These are phyloP conservation scores for Tolypocladium ophioglossoides DNA, from an alignment of 2,329 filamentous ascomycete genomes.

Conservation along the genomic window DNA sequence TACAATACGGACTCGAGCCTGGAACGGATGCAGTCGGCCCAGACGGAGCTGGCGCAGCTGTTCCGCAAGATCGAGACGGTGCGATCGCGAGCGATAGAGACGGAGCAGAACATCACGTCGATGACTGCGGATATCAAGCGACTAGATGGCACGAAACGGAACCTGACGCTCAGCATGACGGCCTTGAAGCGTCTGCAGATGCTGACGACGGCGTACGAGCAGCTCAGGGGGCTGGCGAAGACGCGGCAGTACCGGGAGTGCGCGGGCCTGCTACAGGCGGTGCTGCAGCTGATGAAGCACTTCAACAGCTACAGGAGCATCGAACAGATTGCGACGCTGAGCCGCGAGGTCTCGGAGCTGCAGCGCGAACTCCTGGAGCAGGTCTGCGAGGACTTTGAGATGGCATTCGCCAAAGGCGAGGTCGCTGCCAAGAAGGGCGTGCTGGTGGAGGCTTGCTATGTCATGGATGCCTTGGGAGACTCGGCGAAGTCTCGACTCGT, in stretches of 20 bases:
- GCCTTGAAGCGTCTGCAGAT: conserved; percentile 95
- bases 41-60: conserved; percentile 77
- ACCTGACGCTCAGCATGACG: conserved; percentile 95
- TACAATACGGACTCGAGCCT: conserved; percentile 81
- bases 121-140: conserved; percentile 99
- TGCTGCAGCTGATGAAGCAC: conserved; percentile 94
- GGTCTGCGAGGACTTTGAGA: conserved; percentile 98
- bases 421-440: conserved; percentile 57
- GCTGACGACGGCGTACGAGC: conserved; percentile 98
- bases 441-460: conserved; percentile 77
- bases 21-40: conserved; percentile 81
- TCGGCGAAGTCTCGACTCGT: conserved; percentile 71
- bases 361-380: conserved; percentile 91
- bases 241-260: conserved; percentile 91
- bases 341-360: conserved; percentile 84
- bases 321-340: conserved; percentile 91
- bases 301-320: conserved; percentile 98
- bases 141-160: conserved; percentile 90
- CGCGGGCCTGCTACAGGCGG: conserved; percentile 84
- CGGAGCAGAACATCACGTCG: conserved; percentile 89
- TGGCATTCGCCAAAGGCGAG: conserved; percentile 85
- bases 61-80: conserved; percentile 95
- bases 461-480: conserved; percentile 92
- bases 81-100: conserved; percentile 77
- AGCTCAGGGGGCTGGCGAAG: conserved; percentile 72